Evolutionary conservation across 108 stramenopile genomes (phyloP).

Genomic region (Schizochytrium sp.): DNA sequence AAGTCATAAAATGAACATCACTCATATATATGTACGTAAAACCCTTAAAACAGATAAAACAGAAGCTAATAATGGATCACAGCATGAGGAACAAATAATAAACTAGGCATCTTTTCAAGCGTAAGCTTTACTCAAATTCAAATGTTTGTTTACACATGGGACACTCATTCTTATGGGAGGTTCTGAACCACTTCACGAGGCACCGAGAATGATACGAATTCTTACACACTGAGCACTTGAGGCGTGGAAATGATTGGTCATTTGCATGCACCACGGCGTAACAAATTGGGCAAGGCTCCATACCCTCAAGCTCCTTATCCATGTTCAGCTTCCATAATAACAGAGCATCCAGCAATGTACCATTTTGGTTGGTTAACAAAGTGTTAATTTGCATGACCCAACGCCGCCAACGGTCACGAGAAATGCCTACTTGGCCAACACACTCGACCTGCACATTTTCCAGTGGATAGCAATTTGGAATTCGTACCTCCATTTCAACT

Average conservation of each 20-base stretch:
- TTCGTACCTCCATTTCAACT: conserved; percentile 5
- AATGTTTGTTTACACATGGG: conserved; percentile 85
- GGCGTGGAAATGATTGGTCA: conserved; percentile 85
- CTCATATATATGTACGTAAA: no score
- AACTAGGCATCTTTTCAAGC: no score
- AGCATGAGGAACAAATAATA: no score
- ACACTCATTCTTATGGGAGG: conserved; percentile 88
- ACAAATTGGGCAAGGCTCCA: conserved; percentile 98
- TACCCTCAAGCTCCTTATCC: conserved; percentile 96
- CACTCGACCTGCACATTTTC: conserved; percentile 58
- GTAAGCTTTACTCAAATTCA: neutral
- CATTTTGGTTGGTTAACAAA: conserved; percentile 69
- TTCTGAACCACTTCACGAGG: conserved; percentile 92
- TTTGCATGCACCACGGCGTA: conserved; percentile 92
- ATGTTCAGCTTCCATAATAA: conserved; percentile 95
- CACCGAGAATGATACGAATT: conserved; percentile 91
- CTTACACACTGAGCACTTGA: conserved; percentile 86
- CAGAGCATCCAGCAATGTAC: conserved; percentile 84
- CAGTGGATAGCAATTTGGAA: conserved; percentile 61
- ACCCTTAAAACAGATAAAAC: no score
- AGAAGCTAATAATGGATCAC: no score
- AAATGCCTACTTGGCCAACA: conserved; percentile 61
- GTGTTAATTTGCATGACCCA: conserved; percentile 78
- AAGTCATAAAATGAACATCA: no score
- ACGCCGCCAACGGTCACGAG: conserved; percentile 70